Percentiles rank a stretch among this genome's conserved stretches.
Evolutionary conservation across 768 basidiomycete species (phyloP).

Genomic region (Lentinula lateritia): DNA sequence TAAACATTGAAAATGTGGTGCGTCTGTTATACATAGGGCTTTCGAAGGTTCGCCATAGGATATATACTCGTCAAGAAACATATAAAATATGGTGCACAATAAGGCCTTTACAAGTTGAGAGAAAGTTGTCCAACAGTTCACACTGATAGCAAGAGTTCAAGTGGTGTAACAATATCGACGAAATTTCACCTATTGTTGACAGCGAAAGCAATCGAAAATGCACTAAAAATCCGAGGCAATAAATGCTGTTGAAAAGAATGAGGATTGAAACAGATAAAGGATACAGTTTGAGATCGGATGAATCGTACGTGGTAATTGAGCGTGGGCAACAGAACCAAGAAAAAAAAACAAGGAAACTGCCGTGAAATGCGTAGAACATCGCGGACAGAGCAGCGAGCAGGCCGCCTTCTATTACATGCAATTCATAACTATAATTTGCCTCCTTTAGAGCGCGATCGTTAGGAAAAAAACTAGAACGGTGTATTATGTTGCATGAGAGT

Average conservation of each 20-base stretch:
- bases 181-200: background rate
- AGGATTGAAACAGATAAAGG: background rate
- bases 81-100: background rate
- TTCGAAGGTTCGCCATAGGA: too few species aligned
- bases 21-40: too few species aligned
- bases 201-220: background rate
- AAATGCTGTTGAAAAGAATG: background rate
- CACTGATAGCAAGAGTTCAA: background rate
- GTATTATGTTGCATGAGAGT: slow-evolving; percentile 13
- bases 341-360: background rate
- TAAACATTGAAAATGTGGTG: too few species aligned
- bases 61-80: background rate
- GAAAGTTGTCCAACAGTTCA: background rate
- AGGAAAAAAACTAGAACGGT: slow-evolving; percentile 15
- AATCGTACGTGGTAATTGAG: background rate
- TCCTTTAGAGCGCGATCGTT: slow-evolving; percentile 64
- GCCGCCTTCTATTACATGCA: slow-evolving; percentile 54
- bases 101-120: background rate
- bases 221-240: background rate
- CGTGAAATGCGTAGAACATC: background rate
- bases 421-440: slow-evolving; percentile 51
- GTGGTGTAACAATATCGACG: background rate
- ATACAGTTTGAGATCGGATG: background rate
- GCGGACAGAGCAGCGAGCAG: background rate
- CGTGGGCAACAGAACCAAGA: background rate